Base-by-base conservation (phyloP, 2,329 filamentous ascomycete species). In the Fusarium heterosporum region DNA sequence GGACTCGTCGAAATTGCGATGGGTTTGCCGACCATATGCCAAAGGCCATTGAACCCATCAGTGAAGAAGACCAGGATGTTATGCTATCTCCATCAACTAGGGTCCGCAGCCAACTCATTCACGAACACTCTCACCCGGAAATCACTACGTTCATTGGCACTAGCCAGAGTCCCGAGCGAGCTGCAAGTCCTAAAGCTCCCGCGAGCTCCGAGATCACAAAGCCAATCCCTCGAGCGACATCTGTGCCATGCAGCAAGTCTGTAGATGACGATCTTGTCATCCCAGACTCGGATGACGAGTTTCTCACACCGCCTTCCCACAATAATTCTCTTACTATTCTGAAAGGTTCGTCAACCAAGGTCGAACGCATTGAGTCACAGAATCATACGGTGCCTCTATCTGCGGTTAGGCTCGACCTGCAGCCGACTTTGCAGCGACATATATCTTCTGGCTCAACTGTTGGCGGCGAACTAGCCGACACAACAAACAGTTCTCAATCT, bases 251-350 rank as follows among this genome's bases (percentile, higher is more conserved):
- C 22, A 49, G 30, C 19, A 39, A 58, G 16, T 28, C 38, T 8
- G 38, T 22, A 14, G 48, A 11, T 17, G 68, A 78, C 52, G 76
- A 79, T 29, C 76, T 78, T 32, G 73, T 86, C 8, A 83, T 88
- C 39, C 79, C 83, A 50, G 86, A 88, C 67, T 88, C 86, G 0
- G 86, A 88, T 42, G 85, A 87, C 41, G 85, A 87, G 41, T 83
- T 82, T 40, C 68, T 83, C 38, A 83, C 70, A 60, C 72, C 54
- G 70, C 77, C 71, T 19, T 75, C 74, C 16, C 69, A 68, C 46
- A 72, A 69, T 19, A 61, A 36, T 10, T 68, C 71, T 19, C 47
- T 66, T 11, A 57, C 54, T 17, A 42, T 64, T 41, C 22, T 47
- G n/a, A 43, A 65, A 26, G 34, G 16, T 28, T 63, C 62, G 4